phyloP scores from a whole-genome alignment of 2,329 filamentous ascomycete species.

The Cercospora brassicicola region DNA sequence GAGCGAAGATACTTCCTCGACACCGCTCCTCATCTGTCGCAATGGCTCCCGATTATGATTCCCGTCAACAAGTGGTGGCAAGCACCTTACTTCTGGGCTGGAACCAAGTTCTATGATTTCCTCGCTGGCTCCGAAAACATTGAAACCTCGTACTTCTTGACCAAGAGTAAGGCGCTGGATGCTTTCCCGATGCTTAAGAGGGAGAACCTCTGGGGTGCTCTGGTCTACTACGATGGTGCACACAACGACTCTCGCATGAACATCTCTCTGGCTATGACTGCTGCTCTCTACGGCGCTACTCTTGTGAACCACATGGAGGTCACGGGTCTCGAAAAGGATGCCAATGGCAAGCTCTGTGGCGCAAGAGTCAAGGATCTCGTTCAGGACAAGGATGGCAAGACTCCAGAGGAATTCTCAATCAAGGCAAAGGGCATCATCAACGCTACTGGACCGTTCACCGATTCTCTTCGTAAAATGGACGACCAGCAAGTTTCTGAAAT shows the following conservation, averaged over 20 bases:
- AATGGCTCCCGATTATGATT: constrained; percentile 80
- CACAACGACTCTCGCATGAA: constrained; percentile 95
- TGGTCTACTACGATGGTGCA: constrained; percentile 89
- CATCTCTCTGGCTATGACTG: constrained; percentile 82
- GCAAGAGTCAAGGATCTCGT: constrained; percentile 72
- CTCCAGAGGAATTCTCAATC: constrained; percentile 65
- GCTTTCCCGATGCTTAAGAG: constrained; percentile 87
- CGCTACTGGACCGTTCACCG: constrained; percentile 83
- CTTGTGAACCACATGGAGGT: constrained; percentile 83
- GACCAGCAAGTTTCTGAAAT: constrained; percentile 71
- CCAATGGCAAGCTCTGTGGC: constrained; percentile 69
- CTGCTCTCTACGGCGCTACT: constrained; percentile 80
- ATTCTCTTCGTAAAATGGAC: constrained; percentile 82
- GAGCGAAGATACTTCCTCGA: constrained; percentile 82
- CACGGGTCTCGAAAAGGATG: constrained; percentile 72
- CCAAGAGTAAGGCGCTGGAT: constrained; percentile 80
- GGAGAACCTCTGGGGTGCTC: constrained; percentile 72
- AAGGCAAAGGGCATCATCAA: constrained; percentile 82
- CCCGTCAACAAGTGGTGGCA: constrained; percentile 82
- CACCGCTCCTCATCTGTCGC: constrained; percentile 77
- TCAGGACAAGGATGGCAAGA: constrained; percentile 63
- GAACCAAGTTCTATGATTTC: constrained; percentile 80
- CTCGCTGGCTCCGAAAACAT: constrained; percentile 84
- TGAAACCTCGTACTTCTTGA: constrained; percentile 85
- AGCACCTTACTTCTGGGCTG: constrained; percentile 74